These are phyloP conservation scores for Schizosaccharomyces pombe DNA, from an alignment of 805 yeast species.

Conservation along the genomic window DNA sequence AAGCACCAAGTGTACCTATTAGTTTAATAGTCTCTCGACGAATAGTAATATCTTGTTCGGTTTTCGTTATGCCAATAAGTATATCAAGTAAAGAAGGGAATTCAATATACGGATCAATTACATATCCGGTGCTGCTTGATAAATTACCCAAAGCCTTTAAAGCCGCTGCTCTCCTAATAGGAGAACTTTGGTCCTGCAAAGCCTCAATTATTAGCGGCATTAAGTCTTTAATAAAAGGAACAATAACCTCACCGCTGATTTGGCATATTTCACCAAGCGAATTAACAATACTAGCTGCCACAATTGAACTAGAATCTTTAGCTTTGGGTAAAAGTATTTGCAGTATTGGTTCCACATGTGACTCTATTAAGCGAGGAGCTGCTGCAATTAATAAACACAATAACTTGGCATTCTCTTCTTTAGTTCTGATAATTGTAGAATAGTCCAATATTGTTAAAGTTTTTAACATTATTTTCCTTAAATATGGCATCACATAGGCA, in stretches of 20 bases:
- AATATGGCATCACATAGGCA: conserved; percentile 81
- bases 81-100: conserved; percentile 75
- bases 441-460: conserved; percentile 65
- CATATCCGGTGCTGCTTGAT: conserved; percentile 80
- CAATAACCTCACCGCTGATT: conserved; percentile 71
- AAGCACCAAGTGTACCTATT: conserved; percentile 82
- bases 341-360: conserved; percentile 78
- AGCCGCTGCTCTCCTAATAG: conserved; percentile 72
- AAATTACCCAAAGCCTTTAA: conserved; percentile 68
- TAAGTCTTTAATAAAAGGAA: conserved; percentile 42
- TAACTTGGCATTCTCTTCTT: conserved; percentile 67
- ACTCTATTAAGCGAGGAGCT: conserved; percentile 62
- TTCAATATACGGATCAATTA: conserved; percentile 74
- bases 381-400: conserved; percentile 51
- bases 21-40: conserved; percentile 74
- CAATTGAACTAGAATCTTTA: conserved; percentile 47
- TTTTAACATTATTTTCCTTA: conserved; percentile 68
- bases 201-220: conserved; percentile 78
- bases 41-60: conserved; percentile 50
- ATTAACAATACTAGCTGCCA: conserved; percentile 61
- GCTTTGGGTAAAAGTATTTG: conserved; percentile 62
- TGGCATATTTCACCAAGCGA: conserved; percentile 77
- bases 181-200: conserved; percentile 79
- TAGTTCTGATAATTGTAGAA: conserved; percentile 48
- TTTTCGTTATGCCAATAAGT: conserved; percentile 55